Evolutionary conservation across 139 green algal species (phyloP).

Genomic region (Desmodesmus armatus): DNA sequence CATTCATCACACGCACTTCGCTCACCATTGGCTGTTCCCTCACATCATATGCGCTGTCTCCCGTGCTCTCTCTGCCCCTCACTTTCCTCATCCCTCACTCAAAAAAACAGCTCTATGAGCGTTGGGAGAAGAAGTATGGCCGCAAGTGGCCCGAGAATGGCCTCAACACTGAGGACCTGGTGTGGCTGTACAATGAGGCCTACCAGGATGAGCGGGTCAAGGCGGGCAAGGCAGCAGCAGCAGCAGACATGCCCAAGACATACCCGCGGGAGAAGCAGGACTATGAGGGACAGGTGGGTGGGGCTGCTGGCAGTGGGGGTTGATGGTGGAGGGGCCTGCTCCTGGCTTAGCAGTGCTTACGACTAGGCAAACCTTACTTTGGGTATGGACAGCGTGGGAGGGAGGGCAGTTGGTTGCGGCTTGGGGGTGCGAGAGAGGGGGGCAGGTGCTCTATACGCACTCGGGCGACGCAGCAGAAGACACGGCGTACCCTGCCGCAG

Average conservation of each 20-base stretch:
- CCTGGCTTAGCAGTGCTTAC: too few species aligned
- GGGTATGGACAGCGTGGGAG: too few species aligned
- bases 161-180: constrained; percentile 72
- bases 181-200: constrained; percentile 70
- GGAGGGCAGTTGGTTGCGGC: too few species aligned
- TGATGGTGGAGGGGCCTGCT: background rate
- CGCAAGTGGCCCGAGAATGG: constrained; percentile 71
- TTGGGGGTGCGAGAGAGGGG: too few species aligned
- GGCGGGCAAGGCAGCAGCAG: background rate
- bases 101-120: constrained; percentile 65
- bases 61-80: background rate
- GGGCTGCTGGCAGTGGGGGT: too few species aligned
- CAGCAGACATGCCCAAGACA: constrained; percentile 8
- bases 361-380: too few species aligned
- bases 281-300: constrained; percentile 46
- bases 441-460: too few species aligned
- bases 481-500: too few species aligned
- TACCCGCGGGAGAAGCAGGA: constrained; percentile 54
- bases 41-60: too few species aligned
- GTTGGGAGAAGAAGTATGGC: constrained; percentile 66
- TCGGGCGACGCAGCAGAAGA: too few species aligned
- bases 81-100: background rate
- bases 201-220: constrained; percentile 45
- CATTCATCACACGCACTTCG: background rate
- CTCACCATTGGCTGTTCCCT: background rate